phyloP scores from a whole-genome alignment of 306 rosid species.

The Quillaja saponaria region DNA sequence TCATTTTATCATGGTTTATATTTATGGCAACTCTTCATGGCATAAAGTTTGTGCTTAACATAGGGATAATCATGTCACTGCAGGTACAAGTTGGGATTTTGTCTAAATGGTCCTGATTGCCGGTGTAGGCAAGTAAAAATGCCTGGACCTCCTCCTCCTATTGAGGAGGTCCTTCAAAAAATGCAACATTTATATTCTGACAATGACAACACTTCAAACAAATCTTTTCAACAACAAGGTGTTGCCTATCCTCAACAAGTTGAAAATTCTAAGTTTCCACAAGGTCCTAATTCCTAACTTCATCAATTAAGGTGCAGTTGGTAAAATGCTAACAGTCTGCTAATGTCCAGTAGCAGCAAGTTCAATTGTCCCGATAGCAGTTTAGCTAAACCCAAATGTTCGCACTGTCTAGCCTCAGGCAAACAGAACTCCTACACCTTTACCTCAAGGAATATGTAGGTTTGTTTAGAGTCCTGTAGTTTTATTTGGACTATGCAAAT shows the following conservation, averaged over 20 bases:
- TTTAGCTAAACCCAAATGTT: constrained; percentile 53
- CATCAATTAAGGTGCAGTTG: constrained; percentile 56
- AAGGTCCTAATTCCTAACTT: constrained; percentile 55
- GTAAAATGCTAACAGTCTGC: constrained; percentile 74
- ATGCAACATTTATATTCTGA: constrained; percentile 86
- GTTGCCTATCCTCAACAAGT: constrained; percentile 60
- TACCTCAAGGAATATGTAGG: constrained; percentile 99
- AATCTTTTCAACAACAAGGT: constrained; percentile 73
- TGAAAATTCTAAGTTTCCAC: constrained; percentile 73
- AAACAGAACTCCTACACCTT: constrained; percentile 63
- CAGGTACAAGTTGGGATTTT: constrained; percentile 98
- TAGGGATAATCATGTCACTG: constrained; percentile 36
- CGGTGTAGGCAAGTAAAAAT: constrained; percentile 93
- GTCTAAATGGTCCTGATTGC: constrained; percentile 98
- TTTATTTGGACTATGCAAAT: constrained; percentile 52
- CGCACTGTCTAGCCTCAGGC: constrained; percentile 77
- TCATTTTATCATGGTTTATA: too few species aligned
- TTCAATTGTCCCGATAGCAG: constrained; percentile 72
- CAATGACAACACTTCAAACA: constrained; percentile 63
- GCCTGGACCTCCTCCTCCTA: constrained; percentile 95
- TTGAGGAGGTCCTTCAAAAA: constrained; percentile 98
- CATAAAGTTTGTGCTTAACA: too few species aligned
- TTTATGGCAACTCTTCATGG: too few species aligned
- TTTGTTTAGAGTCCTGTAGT: constrained; percentile 85
- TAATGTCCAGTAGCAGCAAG: constrained; percentile 76